Conservation (phyloP, 352 stramenopile species). For the Phytophthora crassamura region DNA sequence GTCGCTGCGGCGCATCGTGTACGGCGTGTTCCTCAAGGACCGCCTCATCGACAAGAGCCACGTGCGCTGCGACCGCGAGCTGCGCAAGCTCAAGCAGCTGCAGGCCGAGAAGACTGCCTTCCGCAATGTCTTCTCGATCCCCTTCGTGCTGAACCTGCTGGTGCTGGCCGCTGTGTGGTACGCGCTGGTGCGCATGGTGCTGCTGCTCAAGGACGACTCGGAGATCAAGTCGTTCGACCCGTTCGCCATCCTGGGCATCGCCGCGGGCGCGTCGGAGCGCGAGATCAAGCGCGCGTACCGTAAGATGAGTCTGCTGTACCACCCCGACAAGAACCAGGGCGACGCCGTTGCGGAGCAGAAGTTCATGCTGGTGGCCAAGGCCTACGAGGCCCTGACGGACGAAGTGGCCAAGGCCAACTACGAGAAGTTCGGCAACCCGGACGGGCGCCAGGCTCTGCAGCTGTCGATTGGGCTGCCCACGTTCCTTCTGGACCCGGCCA, state of each 20-base stretch:
- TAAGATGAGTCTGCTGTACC: slow-evolving; percentile 93
- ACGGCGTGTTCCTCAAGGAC: slow-evolving; percentile 91
- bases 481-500: slow-evolving; percentile 97
- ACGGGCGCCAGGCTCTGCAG: slow-evolving; percentile 98
- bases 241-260: slow-evolving; percentile 97
- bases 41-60: slow-evolving; percentile 85
- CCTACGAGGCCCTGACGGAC: slow-evolving; percentile 96
- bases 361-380: slow-evolving; percentile 98
- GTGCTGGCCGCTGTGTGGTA: slow-evolving; percentile 81
- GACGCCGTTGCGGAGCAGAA: slow-evolving; percentile 97
- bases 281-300: slow-evolving; percentile 97
- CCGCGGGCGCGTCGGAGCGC: slow-evolving; percentile 87
- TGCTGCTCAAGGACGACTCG: slow-evolving; percentile 94
- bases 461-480: slow-evolving; percentile 96
- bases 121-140: slow-evolving; percentile 81
- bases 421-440: slow-evolving; percentile 98
- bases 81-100: slow-evolving; percentile 88
- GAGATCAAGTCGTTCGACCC: slow-evolving; percentile 99
- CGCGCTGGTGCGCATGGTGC: slow-evolving; percentile 89
- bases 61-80: slow-evolving; percentile 84
- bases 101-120: slow-evolving; percentile 87
- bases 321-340: slow-evolving; percentile 97
- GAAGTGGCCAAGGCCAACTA: slow-evolving; percentile 97
- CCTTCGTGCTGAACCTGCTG: slow-evolving; percentile 81
- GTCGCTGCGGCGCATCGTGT: slow-evolving; percentile 80